phyloP scores from a whole-genome alignment of 805 yeast species.

The Monosporozyma yasuniensis region DNA sequence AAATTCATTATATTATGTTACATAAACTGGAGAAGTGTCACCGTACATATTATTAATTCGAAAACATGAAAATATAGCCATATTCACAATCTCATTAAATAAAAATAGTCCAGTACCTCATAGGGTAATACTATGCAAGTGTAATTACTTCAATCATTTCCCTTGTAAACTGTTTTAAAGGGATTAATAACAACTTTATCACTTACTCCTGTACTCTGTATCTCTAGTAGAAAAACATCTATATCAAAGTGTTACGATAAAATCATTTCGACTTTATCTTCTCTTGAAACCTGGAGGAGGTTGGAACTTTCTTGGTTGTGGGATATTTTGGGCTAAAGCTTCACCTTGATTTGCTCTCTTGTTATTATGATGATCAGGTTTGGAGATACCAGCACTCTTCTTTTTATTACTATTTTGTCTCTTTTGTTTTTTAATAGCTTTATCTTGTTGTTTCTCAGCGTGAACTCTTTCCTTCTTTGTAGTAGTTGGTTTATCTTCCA shows the following conservation, averaged over 20 bases:
- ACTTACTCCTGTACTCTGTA: too few species aligned
- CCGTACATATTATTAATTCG: background rate
- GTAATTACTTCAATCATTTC: too few species aligned
- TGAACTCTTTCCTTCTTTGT: conserved; percentile 32
- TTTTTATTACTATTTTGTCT: conserved; percentile 17
- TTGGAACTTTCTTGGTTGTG: conserved; percentile 34
- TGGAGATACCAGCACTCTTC: conserved; percentile 3
- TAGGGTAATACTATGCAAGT: too few species aligned
- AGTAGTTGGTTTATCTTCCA: conserved; percentile 45
- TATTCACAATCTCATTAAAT: background rate
- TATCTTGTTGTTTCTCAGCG: conserved; percentile 28
- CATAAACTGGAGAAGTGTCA: background rate
- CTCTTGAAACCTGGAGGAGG: conserved; percentile 41
- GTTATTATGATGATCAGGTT: conserved; percentile 5
- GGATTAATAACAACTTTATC: too few species aligned
- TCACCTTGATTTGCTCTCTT: background rate
- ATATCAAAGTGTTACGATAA: too few species aligned
- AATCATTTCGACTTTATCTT: too few species aligned
- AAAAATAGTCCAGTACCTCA: too few species aligned
- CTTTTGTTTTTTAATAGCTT: conserved; percentile 28
- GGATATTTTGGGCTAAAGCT: conserved; percentile 21
- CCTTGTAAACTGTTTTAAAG: too few species aligned
- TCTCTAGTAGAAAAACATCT: too few species aligned
- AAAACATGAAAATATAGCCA: background rate
- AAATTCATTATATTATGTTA: background rate